A percentile compares a stretch with the other conserved stretches of the same genome.
These are phyloP conservation scores for Orobanche coerulescens DNA, from an alignment of 257 asterid species.

Conservation along the genomic window DNA sequence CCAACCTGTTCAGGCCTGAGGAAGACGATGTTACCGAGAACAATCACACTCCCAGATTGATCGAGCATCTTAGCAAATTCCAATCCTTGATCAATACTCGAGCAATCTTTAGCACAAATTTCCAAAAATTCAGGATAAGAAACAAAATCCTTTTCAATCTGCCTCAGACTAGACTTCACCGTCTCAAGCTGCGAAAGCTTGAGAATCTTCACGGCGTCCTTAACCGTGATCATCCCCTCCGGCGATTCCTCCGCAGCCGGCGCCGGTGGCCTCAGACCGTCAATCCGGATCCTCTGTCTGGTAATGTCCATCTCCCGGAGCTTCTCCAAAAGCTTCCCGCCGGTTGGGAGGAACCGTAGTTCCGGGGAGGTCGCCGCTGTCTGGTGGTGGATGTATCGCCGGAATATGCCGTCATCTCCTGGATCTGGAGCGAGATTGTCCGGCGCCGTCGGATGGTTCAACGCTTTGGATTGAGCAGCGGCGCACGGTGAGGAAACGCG, in stretches of 20 bases:
- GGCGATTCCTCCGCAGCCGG: slow-evolving; percentile 21
- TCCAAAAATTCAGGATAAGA: slow-evolving; percentile 40
- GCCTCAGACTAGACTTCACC: slow-evolving; percentile 51
- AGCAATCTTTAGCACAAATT: slow-evolving; percentile 44
- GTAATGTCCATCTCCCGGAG: slow-evolving; percentile 62
- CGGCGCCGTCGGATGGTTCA: slow-evolving; percentile 25
- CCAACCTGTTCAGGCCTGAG: slow-evolving; percentile 80
- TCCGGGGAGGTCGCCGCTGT: slow-evolving; percentile 21
- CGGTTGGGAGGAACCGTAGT: slow-evolving; percentile 47
- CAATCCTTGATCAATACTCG: slow-evolving; percentile 37
- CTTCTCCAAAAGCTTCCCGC: slow-evolving; percentile 50
- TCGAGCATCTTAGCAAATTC: slow-evolving; percentile 65
- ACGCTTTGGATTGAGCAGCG: slow-evolving; percentile 32
- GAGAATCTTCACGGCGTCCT: slow-evolving; percentile 60
- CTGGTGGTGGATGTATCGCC: slow-evolving; percentile 51
- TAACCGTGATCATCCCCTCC: slow-evolving; percentile 40
- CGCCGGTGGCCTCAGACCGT: slow-evolving; percentile 42
- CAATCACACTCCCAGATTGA: slow-evolving; percentile 66
- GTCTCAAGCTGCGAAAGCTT: slow-evolving; percentile 56
- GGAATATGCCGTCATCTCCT: slow-evolving; percentile 51
- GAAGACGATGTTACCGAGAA: slow-evolving; percentile 62
- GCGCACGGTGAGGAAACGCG: slow-evolving; percentile 50
- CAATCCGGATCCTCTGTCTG: slow-evolving; percentile 53
- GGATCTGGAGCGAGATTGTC: slow-evolving; percentile 41
- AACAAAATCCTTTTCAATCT: slow-evolving; percentile 34